phyloP scores from a whole-genome alignment of 2,329 filamentous ascomycete species.

The Emmonsiellopsis sp. region DNA sequence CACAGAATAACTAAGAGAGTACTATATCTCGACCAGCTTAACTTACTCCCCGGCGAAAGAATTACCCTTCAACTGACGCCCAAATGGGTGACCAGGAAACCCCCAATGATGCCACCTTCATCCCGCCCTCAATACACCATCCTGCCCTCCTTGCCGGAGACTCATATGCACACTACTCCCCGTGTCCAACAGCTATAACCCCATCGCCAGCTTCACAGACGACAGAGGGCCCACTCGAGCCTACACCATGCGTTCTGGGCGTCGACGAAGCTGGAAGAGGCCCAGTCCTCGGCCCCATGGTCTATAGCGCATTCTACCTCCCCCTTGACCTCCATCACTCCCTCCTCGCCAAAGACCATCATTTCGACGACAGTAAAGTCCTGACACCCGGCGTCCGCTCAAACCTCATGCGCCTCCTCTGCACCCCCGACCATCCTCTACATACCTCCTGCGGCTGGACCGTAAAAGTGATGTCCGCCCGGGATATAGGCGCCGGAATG shows the following conservation, averaged over 20 bases:
- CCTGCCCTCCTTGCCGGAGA: slow-evolving; percentile 50
- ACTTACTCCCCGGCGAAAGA: not conserved
- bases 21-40: too few species aligned
- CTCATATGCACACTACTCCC: slow-evolving; percentile 64
- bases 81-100: slow-evolving; percentile 18
- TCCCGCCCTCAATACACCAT: slow-evolving; percentile 60
- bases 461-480: slow-evolving; percentile 67
- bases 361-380: slow-evolving; percentile 93
- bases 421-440: slow-evolving; percentile 52
- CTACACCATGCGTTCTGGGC: slow-evolving; percentile 64
- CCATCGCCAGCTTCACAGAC: slow-evolving; percentile 25
- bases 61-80: not conserved
- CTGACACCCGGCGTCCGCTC: slow-evolving; percentile 73
- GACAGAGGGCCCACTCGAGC: slow-evolving; percentile 23
- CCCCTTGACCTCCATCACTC: slow-evolving; percentile 55
- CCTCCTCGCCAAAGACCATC: slow-evolving; percentile 67
- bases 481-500: slow-evolving; percentile 74
- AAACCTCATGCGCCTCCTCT: slow-evolving; percentile 60
- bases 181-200: slow-evolving; percentile 54
- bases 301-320: slow-evolving; percentile 63
- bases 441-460: slow-evolving; percentile 71
- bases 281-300: slow-evolving; percentile 74
- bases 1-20: not conserved
- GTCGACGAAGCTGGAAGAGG: slow-evolving; percentile 92
- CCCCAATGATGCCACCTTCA: slow-evolving; percentile 37